Evolutionary conservation across 1,284 basidiomycete species (phyloP), one percentile per base, ranked within the genome.

Genomic region (Rugosomyces carneus): DNA sequence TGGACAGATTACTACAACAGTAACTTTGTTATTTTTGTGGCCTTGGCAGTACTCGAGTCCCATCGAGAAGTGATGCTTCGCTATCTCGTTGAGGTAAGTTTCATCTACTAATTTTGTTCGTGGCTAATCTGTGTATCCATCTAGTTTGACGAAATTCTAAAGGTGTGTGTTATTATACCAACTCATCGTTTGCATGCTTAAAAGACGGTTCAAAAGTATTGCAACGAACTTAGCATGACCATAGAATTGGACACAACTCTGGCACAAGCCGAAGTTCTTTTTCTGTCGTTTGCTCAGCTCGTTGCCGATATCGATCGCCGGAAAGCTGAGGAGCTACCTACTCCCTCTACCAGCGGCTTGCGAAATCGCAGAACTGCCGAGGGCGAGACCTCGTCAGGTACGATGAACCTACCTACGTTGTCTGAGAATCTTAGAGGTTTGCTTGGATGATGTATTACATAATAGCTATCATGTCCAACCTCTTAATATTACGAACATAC

Each of bases 11-110:
- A 89, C 60, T 93, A 93, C 66, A 90, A 85, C 61, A 79, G 77
- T 26, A 72, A 84, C 26, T 97, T 98, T 59, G 81, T 93, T n/a
- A 77, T 99, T 2, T 99, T 99, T 58, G 76, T 98, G 16, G 94
- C 94, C 0, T 75, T 99, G 18, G 93, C 93, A 0, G 80, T 99
- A 26, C 74, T 99, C 9, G 92, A 98, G 63, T 89, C 88, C 3
- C 93, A 99, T 65, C 75, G 94, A 29, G 93, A 96, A 58, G 87
- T 96, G 60, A 88, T 99, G 44, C 68, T 98, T 37, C 80, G 94
- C 10, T 98, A 99, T 64, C 77, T 99, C 3, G 81, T 89, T 27
- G 91, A 97, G 74, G 87, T 88, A 50, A 21, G 53, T 52, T 35
- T 19, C 18, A 31, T 42, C 16, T 34, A 18, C 26, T 8, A 2